Evolutionary conservation across 257 asterid species (phyloP), one percentile per base, ranked within the genome.

Genomic region (Thymus mandschuricus): DNA sequence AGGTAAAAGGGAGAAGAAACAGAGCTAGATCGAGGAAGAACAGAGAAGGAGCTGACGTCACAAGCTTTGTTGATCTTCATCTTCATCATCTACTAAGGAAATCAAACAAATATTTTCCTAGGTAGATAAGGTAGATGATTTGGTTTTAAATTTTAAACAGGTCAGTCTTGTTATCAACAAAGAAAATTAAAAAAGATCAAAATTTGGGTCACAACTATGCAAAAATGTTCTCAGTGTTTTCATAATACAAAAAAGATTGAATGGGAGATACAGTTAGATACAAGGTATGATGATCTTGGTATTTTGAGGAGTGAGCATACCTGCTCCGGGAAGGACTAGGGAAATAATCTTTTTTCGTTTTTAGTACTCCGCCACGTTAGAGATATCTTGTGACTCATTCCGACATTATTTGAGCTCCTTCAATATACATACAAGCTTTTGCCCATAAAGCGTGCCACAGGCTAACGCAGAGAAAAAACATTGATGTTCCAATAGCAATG

Each of bases 261-360:
- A 52, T 44, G 41, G 43, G 21, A 21, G 21, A 21, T 21, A 21
- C 21, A 21, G 21, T 21, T 64, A 3, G 34, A 75, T 57, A 59
- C 51, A 78, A 71, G 54, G 46, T 40, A 33, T 31, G 83, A n/a
- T 2, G 33, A 64, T 45, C 65, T 60, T 38, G 49, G 68, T 68
- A 21, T 64, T 69, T 35, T 34, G 57, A 66, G 72, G 74, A 41
- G 52, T 41, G 64, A 49, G 68, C 79, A 45, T 52, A 79, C 81
- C 73, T 79, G 75, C 61, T 64, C 40, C 56, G 54, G 72, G 50
- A 64, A 54, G 72, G 74, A 41, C 13, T 33, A 52, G 45, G 8
- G 65, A 40, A 49, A 65, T 65, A 69, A 69, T 59, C 68, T 49
- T 77, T 60, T 54, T 35, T 65, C 51, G 40, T 38, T 54, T 71